Evolutionary conservation across 495 filamentous ascomycete species (phyloP), one percentile per base, ranked within the genome.

Genomic region (Penicillium crystallinum): DNA sequence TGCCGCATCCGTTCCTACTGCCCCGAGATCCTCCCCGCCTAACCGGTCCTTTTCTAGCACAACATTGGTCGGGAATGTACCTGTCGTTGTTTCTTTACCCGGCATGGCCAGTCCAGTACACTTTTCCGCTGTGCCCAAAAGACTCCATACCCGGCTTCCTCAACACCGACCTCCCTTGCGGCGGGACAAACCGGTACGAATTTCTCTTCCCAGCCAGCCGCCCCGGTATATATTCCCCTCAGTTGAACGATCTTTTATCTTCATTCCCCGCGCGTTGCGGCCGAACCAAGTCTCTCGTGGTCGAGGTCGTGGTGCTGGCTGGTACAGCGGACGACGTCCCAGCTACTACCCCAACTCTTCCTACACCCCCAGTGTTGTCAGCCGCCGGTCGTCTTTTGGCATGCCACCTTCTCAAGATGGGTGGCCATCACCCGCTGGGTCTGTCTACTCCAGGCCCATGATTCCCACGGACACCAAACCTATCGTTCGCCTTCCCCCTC

Each of bases 131-230:
- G 81, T 96, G 39, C 81, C 86, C 43, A 80, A 91, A 44, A 89
- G 86, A 63, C 84, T 90, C 53, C 90, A 99, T 66, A 96, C 90
- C 22, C 90, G 90, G 52, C 81, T 99, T 29, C 93, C 93, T 52
- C 89, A 96, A 61, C 93, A 97, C 69, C 85, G 93, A 8, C 95
- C 93, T 45, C 93, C 93, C 29, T 79, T 99, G 30, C 87, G 93
- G 43, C 88, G 93, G 39, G 93, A 99, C 68, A 99, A 97, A 62
- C 95, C 95, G 11, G 93, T 97, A 23, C 85, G 93, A 38, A 89
- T 99, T 49, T 96, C 91, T 22, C 76, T 99, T 37, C 93, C 93
- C 6, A 81, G 86, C 18, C 78, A 84, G 46, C 66, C 80, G 15
- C 82, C 90, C 18, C 82, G 88, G 38, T 97, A 96, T 66, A 92